Evolutionary conservation across 768 basidiomycete species (phyloP).

Genomic region (Grammothele lineata): DNA sequence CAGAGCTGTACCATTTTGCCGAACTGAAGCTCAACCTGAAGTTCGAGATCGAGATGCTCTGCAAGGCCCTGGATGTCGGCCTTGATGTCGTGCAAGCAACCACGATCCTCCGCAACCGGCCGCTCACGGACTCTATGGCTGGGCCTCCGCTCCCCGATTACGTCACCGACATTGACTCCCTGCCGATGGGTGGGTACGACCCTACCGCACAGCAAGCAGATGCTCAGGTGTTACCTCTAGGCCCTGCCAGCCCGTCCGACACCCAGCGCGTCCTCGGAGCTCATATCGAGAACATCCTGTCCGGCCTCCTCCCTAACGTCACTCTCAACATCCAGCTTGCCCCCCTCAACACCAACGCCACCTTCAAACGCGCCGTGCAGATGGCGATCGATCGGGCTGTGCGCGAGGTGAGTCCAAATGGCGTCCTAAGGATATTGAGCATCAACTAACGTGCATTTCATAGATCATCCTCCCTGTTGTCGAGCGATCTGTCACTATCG

Average conservation of each 20-base stretch:
- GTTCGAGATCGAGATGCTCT: conserved; percentile 97
- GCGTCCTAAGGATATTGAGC: too few relatives aligned
- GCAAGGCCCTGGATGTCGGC: conserved; percentile 86
- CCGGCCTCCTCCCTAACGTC: conserved; percentile 64
- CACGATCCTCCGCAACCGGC: conserved; percentile 74
- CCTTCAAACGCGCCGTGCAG: conserved; percentile 88
- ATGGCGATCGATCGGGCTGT: conserved; percentile 91
- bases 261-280: conserved; percentile 63
- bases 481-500: conserved; percentile 96
- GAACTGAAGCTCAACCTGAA: conserved; percentile 95
- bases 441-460: conserved; percentile 4
- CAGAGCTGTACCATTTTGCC: conserved; percentile 95
- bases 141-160: conserved; percentile 74
- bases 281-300: conserved; percentile 80
- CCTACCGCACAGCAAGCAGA: conserved; percentile 46
- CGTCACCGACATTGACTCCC: conserved; percentile 71
- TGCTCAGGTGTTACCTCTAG: conserved; percentile 59
- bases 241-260: conserved; percentile 57
- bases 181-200: conserved; percentile 73
- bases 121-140: conserved; percentile 51
- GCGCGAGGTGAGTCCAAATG: conserved; percentile 62
- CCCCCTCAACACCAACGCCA: conserved; percentile 69
- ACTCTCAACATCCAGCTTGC: conserved; percentile 74
- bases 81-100: conserved; percentile 83
- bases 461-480: conserved; percentile 97